Conservation (phyloP, 495 filamentous ascomycete genomes). For the Daldinia grandis region DNA sequence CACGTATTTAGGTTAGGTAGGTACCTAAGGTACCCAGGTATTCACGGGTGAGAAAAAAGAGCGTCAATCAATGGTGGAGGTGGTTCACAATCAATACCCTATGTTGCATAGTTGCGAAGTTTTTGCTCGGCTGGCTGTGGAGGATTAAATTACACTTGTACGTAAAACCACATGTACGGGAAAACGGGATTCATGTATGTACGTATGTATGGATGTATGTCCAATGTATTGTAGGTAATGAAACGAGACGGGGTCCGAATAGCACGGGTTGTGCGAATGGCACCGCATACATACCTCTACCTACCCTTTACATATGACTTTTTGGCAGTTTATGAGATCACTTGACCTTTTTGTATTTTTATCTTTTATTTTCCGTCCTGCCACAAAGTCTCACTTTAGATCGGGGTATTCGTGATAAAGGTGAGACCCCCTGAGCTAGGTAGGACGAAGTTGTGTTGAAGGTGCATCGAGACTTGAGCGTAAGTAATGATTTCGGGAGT, state of each 20-base stretch:
- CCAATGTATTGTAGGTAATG: neutral
- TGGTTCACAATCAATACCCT: neutral
- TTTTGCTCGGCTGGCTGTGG: neutral
- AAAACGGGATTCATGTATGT: conserved; percentile 5
- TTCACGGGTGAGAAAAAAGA: neutral
- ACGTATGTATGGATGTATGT: neutral
- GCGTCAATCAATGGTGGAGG: neutral
- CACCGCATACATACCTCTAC: conserved; percentile 11
- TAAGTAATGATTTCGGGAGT: neutral
- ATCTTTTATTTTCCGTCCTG: conserved; percentile 8
- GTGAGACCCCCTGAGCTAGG: conserved; percentile 14
- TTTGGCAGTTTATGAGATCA: conserved; percentile 30
- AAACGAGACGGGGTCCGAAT: neutral
- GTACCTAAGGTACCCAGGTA: no score
- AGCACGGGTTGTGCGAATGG: conserved; percentile 11
- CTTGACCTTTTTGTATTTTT: conserved; percentile 10
- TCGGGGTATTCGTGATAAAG: neutral
- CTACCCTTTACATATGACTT: conserved; percentile 22
- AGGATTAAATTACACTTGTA: conserved; percentile 26
- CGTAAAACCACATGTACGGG: conserved; percentile 18
- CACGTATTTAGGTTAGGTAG: no score
- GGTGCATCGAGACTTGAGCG: neutral
- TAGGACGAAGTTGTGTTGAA: conserved; percentile 5
- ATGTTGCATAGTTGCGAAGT: conserved; percentile 4
- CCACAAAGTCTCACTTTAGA: conserved; percentile 10